phyloP scores from a whole-genome alignment of 2,329 filamentous ascomycete species.

The Coniochaeta ligniaria region DNA sequence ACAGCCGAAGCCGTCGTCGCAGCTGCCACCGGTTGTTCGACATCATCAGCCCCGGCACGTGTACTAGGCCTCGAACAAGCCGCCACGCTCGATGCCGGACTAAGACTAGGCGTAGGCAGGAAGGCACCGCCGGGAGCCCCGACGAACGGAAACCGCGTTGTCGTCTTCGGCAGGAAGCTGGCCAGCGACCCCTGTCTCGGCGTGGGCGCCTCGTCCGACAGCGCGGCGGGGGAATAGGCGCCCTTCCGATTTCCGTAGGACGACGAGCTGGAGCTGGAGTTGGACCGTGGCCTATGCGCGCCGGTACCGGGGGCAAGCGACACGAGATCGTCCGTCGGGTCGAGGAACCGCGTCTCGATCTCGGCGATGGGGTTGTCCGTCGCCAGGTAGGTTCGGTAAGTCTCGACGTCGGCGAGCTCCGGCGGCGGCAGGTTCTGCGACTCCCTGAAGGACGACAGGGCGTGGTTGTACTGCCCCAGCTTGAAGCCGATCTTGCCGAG shows the following conservation, averaged over 20 bases:
- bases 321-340: conserved; percentile 47
- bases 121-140: neutral
- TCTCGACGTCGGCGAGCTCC: conserved; percentile 31
- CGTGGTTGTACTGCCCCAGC: conserved; percentile 59
- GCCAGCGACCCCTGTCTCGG: neutral
- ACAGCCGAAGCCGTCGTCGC: neutral
- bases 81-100: neutral
- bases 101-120: neutral
- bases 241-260: neutral
- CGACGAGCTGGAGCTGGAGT: neutral
- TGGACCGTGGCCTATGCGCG: neutral
- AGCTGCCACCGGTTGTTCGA: neutral
- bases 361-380: conserved; percentile 46
- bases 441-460: conserved; percentile 50
- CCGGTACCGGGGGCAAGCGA: conserved; percentile 19
- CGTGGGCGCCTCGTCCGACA: neutral
- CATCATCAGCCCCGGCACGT: neutral
- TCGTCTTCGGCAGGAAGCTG: neutral
- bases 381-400: conserved; percentile 46
- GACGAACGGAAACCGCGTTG: neutral
- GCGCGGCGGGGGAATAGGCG: neutral
- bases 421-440: conserved; percentile 43
- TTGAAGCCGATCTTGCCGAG: conserved; percentile 59
- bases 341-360: conserved; percentile 53
- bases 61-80: neutral